Percentiles rank a stretch among this genome's conserved stretches.
These are phyloP conservation scores for Fusarium sp. DNA, from an alignment of 2,329 filamentous ascomycete genomes.

Conservation along the genomic window DNA sequence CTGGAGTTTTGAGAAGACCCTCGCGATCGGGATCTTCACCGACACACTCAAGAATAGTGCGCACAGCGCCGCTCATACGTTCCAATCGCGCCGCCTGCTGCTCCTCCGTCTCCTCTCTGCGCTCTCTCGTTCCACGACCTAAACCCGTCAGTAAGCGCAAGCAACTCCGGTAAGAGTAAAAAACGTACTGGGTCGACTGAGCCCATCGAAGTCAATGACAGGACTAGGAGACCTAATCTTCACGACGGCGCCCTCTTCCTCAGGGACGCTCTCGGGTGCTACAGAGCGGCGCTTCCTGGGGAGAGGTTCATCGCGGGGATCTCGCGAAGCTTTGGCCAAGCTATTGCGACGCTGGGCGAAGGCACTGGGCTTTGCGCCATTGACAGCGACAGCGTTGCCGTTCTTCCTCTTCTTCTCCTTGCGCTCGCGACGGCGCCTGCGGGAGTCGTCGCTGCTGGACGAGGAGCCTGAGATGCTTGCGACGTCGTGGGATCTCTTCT, in stretches of 20 bases:
- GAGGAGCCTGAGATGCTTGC: slow-evolving; percentile 44
- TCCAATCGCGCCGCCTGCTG: slow-evolving; percentile 60
- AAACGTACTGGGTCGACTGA: slow-evolving; percentile 65
- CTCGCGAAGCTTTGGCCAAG: slow-evolving; percentile 68
- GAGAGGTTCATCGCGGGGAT: slow-evolving; percentile 64
- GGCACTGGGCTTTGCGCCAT: slow-evolving; percentile 42
- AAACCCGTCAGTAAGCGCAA: not conserved
- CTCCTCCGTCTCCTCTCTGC: slow-evolving; percentile 63
- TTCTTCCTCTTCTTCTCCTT: slow-evolving; percentile 33
- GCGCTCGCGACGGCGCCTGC: slow-evolving; percentile 43
- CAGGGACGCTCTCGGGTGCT: slow-evolving; percentile 1
- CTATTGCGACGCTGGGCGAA: slow-evolving; percentile 60
- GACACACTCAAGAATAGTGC: slow-evolving; percentile 73
- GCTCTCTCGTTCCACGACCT: slow-evolving; percentile 72
- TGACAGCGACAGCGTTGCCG: slow-evolving; percentile 41
- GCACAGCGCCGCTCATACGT: slow-evolving; percentile 69
- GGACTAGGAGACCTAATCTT: slow-evolving; percentile 56
- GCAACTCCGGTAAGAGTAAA: not conserved
- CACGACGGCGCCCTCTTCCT: slow-evolving; percentile 16
- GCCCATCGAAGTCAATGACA: slow-evolving; percentile 69
- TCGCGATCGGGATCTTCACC: slow-evolving; percentile 74
- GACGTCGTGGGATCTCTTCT: slow-evolving; percentile 43
- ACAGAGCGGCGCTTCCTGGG: slow-evolving; percentile 51
- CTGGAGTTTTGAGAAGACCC: slow-evolving; percentile 74
- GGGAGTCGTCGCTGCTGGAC: slow-evolving; percentile 44